Evolutionary conservation across 805 yeast genomes (phyloP).

Genomic region (Wickerhamiella qilinensis): DNA sequence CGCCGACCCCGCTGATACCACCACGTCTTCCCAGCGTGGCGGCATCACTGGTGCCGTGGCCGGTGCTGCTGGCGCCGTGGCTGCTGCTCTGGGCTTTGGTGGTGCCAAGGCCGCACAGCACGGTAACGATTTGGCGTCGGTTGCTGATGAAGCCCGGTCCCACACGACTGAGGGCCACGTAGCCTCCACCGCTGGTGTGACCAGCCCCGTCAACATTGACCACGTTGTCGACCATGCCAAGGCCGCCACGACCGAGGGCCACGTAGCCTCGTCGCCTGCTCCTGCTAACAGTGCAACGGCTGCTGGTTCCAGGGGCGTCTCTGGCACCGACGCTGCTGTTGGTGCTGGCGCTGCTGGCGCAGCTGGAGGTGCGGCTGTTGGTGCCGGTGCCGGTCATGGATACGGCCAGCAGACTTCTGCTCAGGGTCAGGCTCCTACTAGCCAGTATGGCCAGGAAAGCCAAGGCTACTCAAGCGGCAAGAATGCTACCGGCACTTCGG

Average conservation of each 20-base stretch:
- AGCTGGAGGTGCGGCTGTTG: background rate
- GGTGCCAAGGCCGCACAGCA: background rate
- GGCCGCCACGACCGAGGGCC: conserved; percentile 2
- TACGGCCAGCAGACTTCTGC: background rate
- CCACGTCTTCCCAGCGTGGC: background rate
- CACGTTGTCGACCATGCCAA: conserved; percentile 2
- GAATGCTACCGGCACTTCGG: conserved; percentile 5
- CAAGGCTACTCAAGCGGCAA: background rate
- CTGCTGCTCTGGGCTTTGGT: conserved; percentile 3
- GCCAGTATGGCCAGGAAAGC: background rate
- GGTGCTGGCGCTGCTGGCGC: conserved; percentile 1
- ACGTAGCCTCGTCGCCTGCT: background rate
- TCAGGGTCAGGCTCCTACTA: background rate
- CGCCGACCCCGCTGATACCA: background rate
- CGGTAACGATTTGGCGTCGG: background rate
- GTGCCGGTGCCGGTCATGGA: background rate
- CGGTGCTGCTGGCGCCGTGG: conserved; percentile 5
- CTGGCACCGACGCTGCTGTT: background rate
- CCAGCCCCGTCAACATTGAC: background rate
- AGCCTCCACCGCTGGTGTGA: background rate
- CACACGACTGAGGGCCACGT: background rate
- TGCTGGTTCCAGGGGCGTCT: background rate
- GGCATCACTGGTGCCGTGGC: conserved; percentile 4
- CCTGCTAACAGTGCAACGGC: background rate
- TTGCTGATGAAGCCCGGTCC: conserved; percentile 1